Evolutionary conservation across 2,329 filamentous ascomycete genomes (phyloP).

Genomic region (Pseudopyrenochaeta lycopersici): DNA sequence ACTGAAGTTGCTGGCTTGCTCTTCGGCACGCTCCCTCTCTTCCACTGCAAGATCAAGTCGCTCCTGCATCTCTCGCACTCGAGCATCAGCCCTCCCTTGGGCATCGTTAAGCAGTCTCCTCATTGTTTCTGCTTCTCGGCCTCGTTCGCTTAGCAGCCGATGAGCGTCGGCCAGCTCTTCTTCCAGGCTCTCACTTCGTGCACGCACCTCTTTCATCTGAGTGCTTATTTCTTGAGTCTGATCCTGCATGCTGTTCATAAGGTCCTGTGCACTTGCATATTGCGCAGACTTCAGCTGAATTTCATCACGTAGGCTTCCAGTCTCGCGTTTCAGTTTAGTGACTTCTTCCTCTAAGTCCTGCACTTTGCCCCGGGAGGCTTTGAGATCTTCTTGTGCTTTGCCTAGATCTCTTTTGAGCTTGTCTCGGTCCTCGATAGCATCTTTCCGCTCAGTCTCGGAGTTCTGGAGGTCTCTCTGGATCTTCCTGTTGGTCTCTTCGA

Average conservation of each 20-base stretch:
- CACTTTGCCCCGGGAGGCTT: slow-evolving; percentile 63
- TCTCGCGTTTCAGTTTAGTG: slow-evolving; percentile 73
- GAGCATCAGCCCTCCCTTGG: slow-evolving; percentile 80
- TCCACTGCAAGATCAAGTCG: slow-evolving; percentile 91
- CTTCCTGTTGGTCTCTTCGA: slow-evolving; percentile 81
- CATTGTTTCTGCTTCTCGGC: slow-evolving; percentile 94
- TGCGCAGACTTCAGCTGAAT: slow-evolving; percentile 84
- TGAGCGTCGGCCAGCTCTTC: slow-evolving; percentile 93
- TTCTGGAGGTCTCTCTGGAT: slow-evolving; percentile 80
- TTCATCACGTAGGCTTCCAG: slow-evolving; percentile 76
- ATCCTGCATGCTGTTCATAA: slow-evolving; percentile 92
- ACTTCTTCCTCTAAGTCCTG: slow-evolving; percentile 79
- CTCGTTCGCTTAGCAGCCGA: slow-evolving; percentile 84
- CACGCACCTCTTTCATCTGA: slow-evolving; percentile 88
- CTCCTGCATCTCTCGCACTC: slow-evolving; percentile 87
- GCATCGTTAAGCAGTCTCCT: slow-evolving; percentile 85
- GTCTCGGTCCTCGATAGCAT: slow-evolving; percentile 77
- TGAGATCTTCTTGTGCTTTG: slow-evolving; percentile 76
- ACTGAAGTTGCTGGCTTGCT: slow-evolving; percentile 82
- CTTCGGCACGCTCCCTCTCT: slow-evolving; percentile 90
- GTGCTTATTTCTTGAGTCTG: slow-evolving; percentile 87
- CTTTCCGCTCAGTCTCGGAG: slow-evolving; percentile 80
- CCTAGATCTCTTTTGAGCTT: slow-evolving; percentile 75
- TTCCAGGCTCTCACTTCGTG: slow-evolving; percentile 84
- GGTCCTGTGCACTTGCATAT: slow-evolving; percentile 82